phyloP scores from a whole-genome alignment of 352 stramenopile genomes.

The Pythium aristosporum region DNA sequence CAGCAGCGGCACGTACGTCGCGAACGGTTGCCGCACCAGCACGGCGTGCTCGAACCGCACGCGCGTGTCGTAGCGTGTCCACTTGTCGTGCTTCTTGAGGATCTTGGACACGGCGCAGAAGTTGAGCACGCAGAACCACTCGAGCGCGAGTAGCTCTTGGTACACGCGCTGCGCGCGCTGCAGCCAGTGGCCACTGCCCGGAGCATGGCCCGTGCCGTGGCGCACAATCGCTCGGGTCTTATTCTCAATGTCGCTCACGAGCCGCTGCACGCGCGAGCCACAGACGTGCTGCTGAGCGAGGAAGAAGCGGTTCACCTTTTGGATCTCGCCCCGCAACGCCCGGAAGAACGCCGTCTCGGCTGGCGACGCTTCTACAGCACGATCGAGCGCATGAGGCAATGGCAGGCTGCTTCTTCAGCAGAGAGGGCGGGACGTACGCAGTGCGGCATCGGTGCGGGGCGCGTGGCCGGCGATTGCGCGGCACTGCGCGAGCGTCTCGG shows the following conservation, averaged over 20 bases:
- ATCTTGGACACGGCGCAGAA: constrained; percentile 19
- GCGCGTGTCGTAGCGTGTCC: constrained; percentile 12
- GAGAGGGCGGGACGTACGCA: constrained; percentile 10
- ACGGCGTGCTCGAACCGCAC: constrained; percentile 17
- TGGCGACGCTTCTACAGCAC: not conserved
- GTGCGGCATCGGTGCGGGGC: constrained; percentile 2
- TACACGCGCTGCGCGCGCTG: not conserved
- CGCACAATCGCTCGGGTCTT: not conserved
- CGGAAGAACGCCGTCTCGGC: constrained; percentile 13
- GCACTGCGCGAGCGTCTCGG: constrained; percentile 3
- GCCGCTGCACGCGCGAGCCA: not conserved
- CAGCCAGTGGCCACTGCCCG: constrained; percentile 3
- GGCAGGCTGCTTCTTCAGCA: not conserved
- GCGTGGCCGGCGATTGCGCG: not conserved
- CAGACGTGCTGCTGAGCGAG: constrained; percentile 2
- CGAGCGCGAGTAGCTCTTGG: constrained; percentile 7
- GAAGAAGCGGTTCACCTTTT: constrained; percentile 18
- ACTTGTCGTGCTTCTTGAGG: constrained; percentile 24
- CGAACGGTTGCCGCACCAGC: constrained; percentile 19
- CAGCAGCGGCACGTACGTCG: constrained; percentile 17
- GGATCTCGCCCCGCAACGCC: constrained; percentile 15
- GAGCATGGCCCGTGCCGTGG: not conserved
- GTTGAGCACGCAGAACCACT: constrained; percentile 19
- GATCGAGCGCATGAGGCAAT: not conserved
- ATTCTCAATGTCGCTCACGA: not conserved